These are phyloP conservation scores for Fusarium decemcellulare DNA, from an alignment of 2,329 filamentous ascomycete species.

Conservation along the genomic window DNA sequence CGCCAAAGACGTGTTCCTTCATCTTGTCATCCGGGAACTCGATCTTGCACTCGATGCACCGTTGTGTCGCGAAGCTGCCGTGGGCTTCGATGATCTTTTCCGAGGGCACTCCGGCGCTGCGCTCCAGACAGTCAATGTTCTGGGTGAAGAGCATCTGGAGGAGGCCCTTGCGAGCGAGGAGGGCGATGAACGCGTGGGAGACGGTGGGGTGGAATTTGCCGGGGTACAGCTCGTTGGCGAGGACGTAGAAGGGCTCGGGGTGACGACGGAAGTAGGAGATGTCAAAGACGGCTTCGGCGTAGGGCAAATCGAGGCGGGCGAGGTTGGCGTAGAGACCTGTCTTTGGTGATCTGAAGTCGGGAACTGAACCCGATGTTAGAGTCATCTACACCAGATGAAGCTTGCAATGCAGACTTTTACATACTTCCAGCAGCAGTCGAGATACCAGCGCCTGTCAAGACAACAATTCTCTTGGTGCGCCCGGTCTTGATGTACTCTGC, in stretches of 20 bases:
- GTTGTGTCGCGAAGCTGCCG: constrained; percentile 92
- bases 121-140: constrained; percentile 97
- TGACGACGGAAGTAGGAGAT: constrained; percentile 89
- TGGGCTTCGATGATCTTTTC: constrained; percentile 93
- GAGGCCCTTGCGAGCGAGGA: constrained; percentile 84
- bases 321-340: constrained; percentile 97
- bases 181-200: constrained; percentile 88
- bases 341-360: constrained; percentile 93
- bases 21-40: constrained; percentile 82
- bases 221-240: constrained; percentile 93
- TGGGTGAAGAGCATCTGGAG: constrained; percentile 94
- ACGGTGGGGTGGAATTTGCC: constrained; percentile 91
- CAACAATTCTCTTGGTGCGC: constrained; percentile 78
- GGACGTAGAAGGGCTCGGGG: constrained; percentile 90
- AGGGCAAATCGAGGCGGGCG: constrained; percentile 85
- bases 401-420: constrained; percentile 2
- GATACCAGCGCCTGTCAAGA: constrained; percentile 93
- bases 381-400: neutral
- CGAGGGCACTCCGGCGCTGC: constrained; percentile 84
- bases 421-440: constrained; percentile 78
- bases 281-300: constrained; percentile 95
- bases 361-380: constrained; percentile 68
- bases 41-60: constrained; percentile 89
- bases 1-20: constrained; percentile 75
- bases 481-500: constrained; percentile 85